Base-by-base conservation (phyloP, 2,329 filamentous ascomycete species). In the Trichoderma pleuroti region DNA sequence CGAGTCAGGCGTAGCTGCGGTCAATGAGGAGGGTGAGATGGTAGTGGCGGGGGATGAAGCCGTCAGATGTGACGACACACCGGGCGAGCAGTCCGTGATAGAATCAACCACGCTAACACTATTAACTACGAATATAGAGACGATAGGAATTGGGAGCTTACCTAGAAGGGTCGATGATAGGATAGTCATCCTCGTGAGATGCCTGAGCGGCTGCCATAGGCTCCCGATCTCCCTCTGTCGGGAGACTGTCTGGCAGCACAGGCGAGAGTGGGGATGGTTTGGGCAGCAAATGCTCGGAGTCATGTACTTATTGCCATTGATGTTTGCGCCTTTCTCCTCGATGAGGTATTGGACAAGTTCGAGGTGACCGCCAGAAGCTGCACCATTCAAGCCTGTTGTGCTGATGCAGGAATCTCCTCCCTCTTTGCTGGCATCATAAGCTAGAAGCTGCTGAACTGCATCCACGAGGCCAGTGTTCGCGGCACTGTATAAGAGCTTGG, bases 11-110 rank as follows among this genome's bases (percentile, higher is more conserved):
- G 0, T 30, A 4, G 14, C 4, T 46, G 24, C 46, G 3, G 1
- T 46, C 4, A 12, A 2, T 30, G 36, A 4, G 24, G 36, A 46
- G 6, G 36, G 5, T n/a, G 34, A 49, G 10, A 21, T 21, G 10
- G n/a, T 21, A 21, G n/a, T 7, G 2, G 42, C 4, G 10, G 42
- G 10, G 1, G 42, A 21, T 49, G 42, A 49, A 49, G 1, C 5
- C 42, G 42, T 49, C 42, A 49, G 42, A 49, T 49, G n/a, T 49
- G n/a, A 49, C 42, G 42, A 21, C 42, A 49, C 42, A 49, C n/a
- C 12, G 2, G 42, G 42, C 0, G 42, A 46, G 42, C 42, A 5
- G 9, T 46, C 42, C 42, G 11, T 46, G 18, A 5, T 0, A 9
- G 42, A 1, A 46, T 46, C 42, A 11, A 6, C 18, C 9, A 46